phyloP scores from a whole-genome alignment of 2,329 filamentous ascomycete species.

The Colletotrichum tamarilloi region DNA sequence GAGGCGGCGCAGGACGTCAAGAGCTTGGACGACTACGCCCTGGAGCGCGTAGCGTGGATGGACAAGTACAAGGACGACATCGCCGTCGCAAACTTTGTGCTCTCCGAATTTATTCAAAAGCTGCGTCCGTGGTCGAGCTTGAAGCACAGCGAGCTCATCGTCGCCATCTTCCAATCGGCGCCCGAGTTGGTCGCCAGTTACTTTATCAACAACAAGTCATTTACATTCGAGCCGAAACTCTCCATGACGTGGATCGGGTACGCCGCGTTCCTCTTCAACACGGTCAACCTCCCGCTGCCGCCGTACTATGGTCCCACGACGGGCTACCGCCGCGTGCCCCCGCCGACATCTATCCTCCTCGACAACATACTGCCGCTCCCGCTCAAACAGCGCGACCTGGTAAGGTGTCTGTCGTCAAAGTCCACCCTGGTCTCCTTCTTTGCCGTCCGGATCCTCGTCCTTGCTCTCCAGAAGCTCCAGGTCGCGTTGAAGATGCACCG shows the following conservation, averaged over 20 bases:
- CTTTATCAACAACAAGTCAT: conserved; percentile 82
- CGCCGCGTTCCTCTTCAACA: conserved; percentile 86
- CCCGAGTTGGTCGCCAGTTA: conserved; percentile 92
- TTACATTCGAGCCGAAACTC: conserved; percentile 90
- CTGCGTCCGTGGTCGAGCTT: conserved; percentile 86
- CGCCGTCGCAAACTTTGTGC: conserved; percentile 80
- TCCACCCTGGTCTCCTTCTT: conserved; percentile 87
- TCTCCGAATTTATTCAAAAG: conserved; percentile 82
- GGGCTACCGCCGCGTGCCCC: conserved; percentile 74
- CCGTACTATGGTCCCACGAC: conserved; percentile 75
- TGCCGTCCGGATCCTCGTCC: conserved; percentile 80
- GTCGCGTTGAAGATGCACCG: conserved; percentile 71
- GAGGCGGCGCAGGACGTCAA: conserved; percentile 49
- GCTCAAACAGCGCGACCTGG: conserved; percentile 81
- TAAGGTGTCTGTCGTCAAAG: conserved; percentile 81
- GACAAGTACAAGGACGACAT: conserved; percentile 74
- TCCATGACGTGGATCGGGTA: conserved; percentile 96
- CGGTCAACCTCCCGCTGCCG: conserved; percentile 80
- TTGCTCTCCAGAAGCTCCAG: conserved; percentile 83
- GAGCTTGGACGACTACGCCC: conserved; percentile 67
- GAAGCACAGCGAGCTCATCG: conserved; percentile 83
- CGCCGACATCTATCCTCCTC: conserved; percentile 81
- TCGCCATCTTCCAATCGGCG: conserved; percentile 81
- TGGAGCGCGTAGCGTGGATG: conserved; percentile 78
- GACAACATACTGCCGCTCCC: conserved; percentile 89